Evolutionary conservation across 306 rosid species (phyloP).

Genomic region (Acacia melanoxylon): DNA sequence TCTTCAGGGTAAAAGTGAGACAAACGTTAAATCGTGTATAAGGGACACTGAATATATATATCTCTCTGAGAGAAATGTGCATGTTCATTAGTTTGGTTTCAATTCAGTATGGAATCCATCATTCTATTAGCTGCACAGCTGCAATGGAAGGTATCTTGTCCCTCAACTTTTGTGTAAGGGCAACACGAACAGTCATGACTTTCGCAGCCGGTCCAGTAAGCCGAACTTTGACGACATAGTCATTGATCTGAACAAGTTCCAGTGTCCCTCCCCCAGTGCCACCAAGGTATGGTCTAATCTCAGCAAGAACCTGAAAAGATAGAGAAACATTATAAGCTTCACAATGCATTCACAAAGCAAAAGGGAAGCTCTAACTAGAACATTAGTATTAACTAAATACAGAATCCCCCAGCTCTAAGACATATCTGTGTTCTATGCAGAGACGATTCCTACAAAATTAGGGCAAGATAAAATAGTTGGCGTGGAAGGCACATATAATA

Average conservation of each 20-base stretch:
- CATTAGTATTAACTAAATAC: not conserved
- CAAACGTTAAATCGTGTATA: conserved; percentile 16
- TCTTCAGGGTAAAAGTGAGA: not conserved
- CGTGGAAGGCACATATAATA: not conserved
- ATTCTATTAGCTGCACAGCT: conserved; percentile 82
- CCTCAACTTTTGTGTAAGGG: conserved; percentile 86
- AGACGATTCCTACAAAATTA: conserved; percentile 13
- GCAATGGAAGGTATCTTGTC: conserved; percentile 91
- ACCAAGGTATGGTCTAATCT: conserved; percentile 90
- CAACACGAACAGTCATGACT: conserved; percentile 92
- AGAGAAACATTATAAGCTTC: not conserved
- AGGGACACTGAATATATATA: not conserved
- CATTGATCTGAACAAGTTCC: conserved; percentile 70
- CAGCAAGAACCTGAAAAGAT: conserved; percentile 75
- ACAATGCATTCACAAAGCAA: conserved; percentile 3
- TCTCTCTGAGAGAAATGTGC: conserved; percentile 11
- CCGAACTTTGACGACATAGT: conserved; percentile 73
- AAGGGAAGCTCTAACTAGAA: not conserved
- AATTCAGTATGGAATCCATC: conserved; percentile 32
- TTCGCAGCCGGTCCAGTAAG: conserved; percentile 90
- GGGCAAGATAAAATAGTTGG: conserved; percentile 21
- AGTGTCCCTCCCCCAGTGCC: conserved; percentile 97
- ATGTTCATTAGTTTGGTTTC: conserved; percentile 13
- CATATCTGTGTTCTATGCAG: not conserved
- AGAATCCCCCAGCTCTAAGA: conserved; percentile 19